Conservation (phyloP, 2,329 filamentous ascomycete species). For the Escovopsis sp. region DNA sequence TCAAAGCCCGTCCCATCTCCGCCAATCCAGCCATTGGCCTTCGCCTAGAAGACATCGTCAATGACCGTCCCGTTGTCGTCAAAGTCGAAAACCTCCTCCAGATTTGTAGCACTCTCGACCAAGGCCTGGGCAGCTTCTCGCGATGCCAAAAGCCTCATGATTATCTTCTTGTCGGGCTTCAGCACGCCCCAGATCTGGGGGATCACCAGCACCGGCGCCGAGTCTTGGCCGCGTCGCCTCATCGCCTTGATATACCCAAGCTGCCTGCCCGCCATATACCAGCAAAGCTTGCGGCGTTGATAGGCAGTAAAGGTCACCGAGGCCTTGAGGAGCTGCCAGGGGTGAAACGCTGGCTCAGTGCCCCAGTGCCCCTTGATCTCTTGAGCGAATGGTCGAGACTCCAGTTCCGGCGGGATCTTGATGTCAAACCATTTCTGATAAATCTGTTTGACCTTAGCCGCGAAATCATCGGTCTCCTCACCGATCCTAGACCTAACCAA, state of each 20-base stretch:
- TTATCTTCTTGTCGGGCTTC: conserved; percentile 21
- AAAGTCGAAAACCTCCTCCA: conserved; percentile 15
- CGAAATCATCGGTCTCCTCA: conserved; percentile 8
- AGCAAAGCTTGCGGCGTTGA: conserved; percentile 22
- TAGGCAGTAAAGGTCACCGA: conserved; percentile 31
- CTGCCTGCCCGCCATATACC: conserved; percentile 34
- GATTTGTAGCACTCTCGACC: conserved; percentile 9
- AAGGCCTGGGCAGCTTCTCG: conserved; percentile 8
- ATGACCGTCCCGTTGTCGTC: conserved; percentile 16
- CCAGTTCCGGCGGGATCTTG: conserved; percentile 16
- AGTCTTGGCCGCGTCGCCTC: conserved; percentile 2
- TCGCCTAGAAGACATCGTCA: conserved; percentile 13
- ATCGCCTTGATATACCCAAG: conserved; percentile 32
- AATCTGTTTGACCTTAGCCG: conserved; percentile 17
- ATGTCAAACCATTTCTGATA: conserved; percentile 30
- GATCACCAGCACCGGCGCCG: conserved; percentile 18
- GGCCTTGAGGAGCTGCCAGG: conserved; percentile 37
- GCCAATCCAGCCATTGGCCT: conserved; percentile 3
- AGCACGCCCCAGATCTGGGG: conserved; percentile 21
- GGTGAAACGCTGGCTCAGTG: conserved; percentile 15
- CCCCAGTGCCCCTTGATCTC: conserved; percentile 15
- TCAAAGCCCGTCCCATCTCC: conserved; percentile 12
- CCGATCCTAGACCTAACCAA: conserved; percentile 8
- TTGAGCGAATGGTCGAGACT: conserved; percentile 12
- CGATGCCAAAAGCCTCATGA: conserved; percentile 9